Conservation (phyloP, 2,329 filamentous ascomycete species). For the Beauveria varroae region DNA sequence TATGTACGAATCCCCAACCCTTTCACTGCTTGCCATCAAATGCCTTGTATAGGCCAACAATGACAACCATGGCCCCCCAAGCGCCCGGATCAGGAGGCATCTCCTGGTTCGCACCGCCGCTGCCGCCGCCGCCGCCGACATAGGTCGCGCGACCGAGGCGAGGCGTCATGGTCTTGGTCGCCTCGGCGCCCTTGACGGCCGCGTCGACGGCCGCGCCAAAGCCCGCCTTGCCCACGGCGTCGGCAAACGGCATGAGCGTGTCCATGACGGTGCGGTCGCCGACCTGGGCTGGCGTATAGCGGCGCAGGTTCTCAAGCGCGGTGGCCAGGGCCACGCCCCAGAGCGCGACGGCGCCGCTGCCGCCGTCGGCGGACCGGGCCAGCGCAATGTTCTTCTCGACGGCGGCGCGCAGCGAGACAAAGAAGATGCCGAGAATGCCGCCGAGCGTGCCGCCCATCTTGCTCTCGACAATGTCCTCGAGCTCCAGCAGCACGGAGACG, state of each 20-base stretch:
- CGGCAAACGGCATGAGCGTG: conserved; percentile 46
- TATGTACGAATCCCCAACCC: not conserved
- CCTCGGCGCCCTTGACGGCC: conserved; percentile 52
- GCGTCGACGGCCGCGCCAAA: conserved; percentile 51
- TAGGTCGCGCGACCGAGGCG: conserved; percentile 62
- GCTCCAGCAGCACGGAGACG: conserved; percentile 37
- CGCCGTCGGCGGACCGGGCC: conserved; percentile 20
- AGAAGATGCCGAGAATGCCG: conserved; percentile 47
- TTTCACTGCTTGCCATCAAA: not conserved
- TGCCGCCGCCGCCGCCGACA: conserved; percentile 57
- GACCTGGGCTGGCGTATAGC: conserved; percentile 47
- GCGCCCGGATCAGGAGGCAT: conserved; percentile 63
- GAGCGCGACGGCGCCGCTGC: conserved; percentile 23
- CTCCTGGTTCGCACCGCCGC: conserved; percentile 45
- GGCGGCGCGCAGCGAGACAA: conserved; percentile 39
- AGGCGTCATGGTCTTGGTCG: conserved; percentile 57
- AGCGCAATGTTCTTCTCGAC: conserved; percentile 30
- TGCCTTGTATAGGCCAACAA: conserved; percentile 31
- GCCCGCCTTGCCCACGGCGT: conserved; percentile 37
- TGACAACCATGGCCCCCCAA: conserved; percentile 56
- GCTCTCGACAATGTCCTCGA: conserved; percentile 48
- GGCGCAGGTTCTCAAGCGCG: conserved; percentile 38
- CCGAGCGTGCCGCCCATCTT: conserved; percentile 48
- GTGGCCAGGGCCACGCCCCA: conserved; percentile 36
- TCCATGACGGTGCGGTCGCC: conserved; percentile 53